phyloP scores from a whole-genome alignment of 495 filamentous ascomycete genomes.

The Amorphotheca resinae region DNA sequence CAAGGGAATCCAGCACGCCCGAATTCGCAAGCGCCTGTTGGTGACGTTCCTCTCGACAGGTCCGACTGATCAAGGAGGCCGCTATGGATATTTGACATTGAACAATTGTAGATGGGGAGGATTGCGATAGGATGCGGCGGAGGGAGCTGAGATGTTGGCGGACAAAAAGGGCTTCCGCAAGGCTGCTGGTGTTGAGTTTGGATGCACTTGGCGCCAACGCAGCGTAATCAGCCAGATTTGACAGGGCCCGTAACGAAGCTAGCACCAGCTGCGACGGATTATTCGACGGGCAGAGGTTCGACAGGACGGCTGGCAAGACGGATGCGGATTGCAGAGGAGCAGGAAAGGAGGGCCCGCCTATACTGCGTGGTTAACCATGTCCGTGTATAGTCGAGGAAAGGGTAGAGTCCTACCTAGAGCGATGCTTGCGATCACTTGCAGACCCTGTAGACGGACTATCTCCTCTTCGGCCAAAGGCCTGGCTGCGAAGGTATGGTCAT shows the following conservation, averaged over 20 bases:
- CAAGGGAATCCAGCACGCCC: slow-evolving; percentile 70
- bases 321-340: slow-evolving; percentile 54
- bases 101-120: slow-evolving; percentile 30
- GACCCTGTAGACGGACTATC: slow-evolving; percentile 60
- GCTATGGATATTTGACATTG: slow-evolving; percentile 60
- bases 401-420: slow-evolving; percentile 54
- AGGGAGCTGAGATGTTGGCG: slow-evolving; percentile 44
- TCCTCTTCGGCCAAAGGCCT: slow-evolving; percentile 38
- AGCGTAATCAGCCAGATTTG: slow-evolving; percentile 56
- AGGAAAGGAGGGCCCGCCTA: slow-evolving; percentile 74
- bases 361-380: slow-evolving; percentile 5
- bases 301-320: slow-evolving; percentile 53
- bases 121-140: slow-evolving; percentile 50
- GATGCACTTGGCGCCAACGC: slow-evolving; percentile 27
- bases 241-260: slow-evolving; percentile 62
- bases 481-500: slow-evolving; percentile 19
- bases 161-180: slow-evolving; percentile 55
- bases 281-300: slow-evolving; percentile 50
- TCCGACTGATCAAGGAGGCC: slow-evolving; percentile 47
- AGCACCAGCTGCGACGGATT: slow-evolving; percentile 53
- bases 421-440: slow-evolving; percentile 70
- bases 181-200: slow-evolving; percentile 20
- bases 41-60: slow-evolving; percentile 56
- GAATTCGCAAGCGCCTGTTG: slow-evolving; percentile 54
- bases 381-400: neutral